Percentiles rank a stretch among this genome's conserved stretches.
phyloP scores from a whole-genome alignment of 2,329 filamentous ascomycete genomes.

The Helotiales sp. region DNA sequence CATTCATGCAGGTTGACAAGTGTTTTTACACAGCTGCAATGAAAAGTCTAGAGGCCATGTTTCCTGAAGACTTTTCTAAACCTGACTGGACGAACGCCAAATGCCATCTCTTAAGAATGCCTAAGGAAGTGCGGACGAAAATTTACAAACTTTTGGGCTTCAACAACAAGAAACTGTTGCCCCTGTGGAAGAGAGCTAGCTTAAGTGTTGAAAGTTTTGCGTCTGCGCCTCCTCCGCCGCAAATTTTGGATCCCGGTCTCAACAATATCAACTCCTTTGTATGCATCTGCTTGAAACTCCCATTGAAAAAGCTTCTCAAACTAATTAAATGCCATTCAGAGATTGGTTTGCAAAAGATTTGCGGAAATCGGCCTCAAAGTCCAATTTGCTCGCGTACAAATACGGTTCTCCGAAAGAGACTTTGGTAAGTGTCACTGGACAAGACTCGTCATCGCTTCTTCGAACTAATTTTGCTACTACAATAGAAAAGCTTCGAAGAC shows the following conservation, averaged over 20 bases:
- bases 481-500: constrained; percentile 48
- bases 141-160: not conserved
- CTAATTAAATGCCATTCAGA: constrained; percentile 47
- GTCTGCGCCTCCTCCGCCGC: not conserved
- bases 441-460: too few relatives aligned
- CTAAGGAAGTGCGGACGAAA: not conserved
- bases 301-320: constrained; percentile 33
- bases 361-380: constrained; percentile 55
- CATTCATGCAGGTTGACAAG: not conserved
- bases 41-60: not conserved
- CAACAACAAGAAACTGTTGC: not conserved
- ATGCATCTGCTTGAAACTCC: not conserved
- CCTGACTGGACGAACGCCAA: not conserved
- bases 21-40: not conserved
- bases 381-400: constrained; percentile 56
- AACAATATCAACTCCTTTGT: constrained; percentile 44
- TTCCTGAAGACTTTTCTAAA: not conserved
- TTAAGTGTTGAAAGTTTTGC: constrained; percentile 26
- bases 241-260: constrained; percentile 51
- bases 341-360: constrained; percentile 53
- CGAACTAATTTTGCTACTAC: not conserved
- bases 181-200: constrained; percentile 16
- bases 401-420: constrained; percentile 55
- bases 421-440: constrained; percentile 44
- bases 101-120: not conserved